Evolutionary conservation across 2,329 filamentous ascomycete genomes (phyloP).

Genomic region (Aschersonia sp.): DNA sequence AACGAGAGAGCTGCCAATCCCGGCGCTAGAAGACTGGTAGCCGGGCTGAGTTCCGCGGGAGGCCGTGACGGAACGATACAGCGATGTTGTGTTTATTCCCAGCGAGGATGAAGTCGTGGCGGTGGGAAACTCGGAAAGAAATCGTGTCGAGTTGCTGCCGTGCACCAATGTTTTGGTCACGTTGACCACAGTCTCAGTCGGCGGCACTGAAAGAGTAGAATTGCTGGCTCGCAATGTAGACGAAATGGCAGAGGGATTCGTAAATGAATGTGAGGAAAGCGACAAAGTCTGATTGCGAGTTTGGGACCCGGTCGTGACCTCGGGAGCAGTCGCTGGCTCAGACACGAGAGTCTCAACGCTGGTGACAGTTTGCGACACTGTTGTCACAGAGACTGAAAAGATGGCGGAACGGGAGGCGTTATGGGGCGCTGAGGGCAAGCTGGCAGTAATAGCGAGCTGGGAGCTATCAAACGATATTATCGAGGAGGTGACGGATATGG

Average conservation of each 20-base stretch:
- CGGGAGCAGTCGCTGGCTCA: too few species aligned
- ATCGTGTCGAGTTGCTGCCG: neutral
- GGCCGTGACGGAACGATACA: neutral
- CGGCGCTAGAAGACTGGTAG: too few species aligned
- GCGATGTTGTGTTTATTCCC: neutral
- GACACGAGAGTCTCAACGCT: neutral
- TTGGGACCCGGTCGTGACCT: too few species aligned
- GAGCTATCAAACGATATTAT: neutral
- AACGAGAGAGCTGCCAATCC: neutral
- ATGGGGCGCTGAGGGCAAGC: neutral
- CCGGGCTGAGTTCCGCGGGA: neutral
- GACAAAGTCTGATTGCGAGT: too few species aligned
- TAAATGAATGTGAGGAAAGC: too few species aligned
- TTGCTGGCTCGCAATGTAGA: too few species aligned
- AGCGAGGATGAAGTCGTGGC: neutral
- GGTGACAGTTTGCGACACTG: neutral
- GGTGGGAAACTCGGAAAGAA: neutral
- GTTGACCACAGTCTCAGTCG: too few species aligned
- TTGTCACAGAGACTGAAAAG: neutral
- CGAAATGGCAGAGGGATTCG: too few species aligned
- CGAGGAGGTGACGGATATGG: too few species aligned
- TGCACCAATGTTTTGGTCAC: too few species aligned
- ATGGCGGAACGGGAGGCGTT: neutral
- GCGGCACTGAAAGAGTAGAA: too few species aligned
- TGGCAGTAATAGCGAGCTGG: slow-evolving; percentile 1